Evolutionary conservation across 2,329 filamentous ascomycete species (phyloP).

Genomic region (Fusarium buharicum): DNA sequence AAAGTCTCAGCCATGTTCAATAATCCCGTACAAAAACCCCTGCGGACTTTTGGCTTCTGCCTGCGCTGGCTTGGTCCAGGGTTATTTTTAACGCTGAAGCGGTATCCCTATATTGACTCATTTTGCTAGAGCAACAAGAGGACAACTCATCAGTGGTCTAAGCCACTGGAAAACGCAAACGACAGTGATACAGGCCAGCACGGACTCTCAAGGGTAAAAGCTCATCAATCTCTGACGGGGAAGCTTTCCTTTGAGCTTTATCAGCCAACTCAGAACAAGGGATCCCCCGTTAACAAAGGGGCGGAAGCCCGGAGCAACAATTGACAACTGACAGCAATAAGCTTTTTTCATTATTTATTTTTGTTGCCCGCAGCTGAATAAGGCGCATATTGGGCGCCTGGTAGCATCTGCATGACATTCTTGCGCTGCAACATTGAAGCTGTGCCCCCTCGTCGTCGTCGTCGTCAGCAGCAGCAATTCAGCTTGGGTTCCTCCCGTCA

Average conservation of each 20-base stretch:
- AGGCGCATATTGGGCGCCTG: slow-evolving; percentile 12
- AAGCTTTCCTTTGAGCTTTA: not conserved
- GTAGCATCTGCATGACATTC: slow-evolving; percentile 1
- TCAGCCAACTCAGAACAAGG: slow-evolving; percentile 11
- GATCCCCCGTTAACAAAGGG: slow-evolving; percentile 18
- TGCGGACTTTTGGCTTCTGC: slow-evolving; percentile 14
- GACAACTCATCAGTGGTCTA: slow-evolving; percentile 35
- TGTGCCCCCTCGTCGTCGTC: slow-evolving; percentile 28
- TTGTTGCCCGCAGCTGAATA: slow-evolving; percentile 16
- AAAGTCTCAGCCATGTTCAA: slow-evolving; percentile 15
- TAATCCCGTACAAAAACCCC: slow-evolving; percentile 16
- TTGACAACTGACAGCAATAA: slow-evolving; percentile 25
- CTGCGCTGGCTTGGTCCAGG: slow-evolving; percentile 36
- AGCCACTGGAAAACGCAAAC: slow-evolving; percentile 20
- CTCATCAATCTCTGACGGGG: slow-evolving; percentile 22
- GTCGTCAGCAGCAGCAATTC: no score
- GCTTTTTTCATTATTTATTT: slow-evolving; percentile 1
- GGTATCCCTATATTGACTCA: slow-evolving; percentile 29
- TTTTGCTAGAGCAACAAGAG: slow-evolving; percentile 36
- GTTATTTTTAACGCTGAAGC: slow-evolving; percentile 20
- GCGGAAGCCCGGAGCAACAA: slow-evolving; percentile 21
- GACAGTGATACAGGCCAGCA: slow-evolving; percentile 18
- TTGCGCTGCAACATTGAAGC: slow-evolving; percentile 23
- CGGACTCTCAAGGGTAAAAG: slow-evolving; percentile 13
- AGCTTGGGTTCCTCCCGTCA: slow-evolving; percentile 17